Evolutionary conservation across 2,329 filamentous ascomycete species (phyloP).

Genomic region (Botrytis porri): DNA sequence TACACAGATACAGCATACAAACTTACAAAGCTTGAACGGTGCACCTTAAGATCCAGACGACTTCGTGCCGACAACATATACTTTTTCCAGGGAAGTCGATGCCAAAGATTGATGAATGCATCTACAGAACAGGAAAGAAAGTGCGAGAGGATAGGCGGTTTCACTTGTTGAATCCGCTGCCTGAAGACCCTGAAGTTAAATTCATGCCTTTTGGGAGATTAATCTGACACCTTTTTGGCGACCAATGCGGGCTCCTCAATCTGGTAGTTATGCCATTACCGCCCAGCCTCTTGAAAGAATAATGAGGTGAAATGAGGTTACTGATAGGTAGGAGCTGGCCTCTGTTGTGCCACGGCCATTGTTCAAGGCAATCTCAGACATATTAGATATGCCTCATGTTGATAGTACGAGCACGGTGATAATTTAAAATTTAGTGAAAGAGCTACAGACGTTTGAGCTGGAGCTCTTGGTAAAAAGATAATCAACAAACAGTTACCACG

Average conservation of each 20-base stretch:
- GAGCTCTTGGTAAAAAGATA: neutral
- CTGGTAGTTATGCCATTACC: neutral
- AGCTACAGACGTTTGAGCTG: neutral
- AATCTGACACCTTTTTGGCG: neutral
- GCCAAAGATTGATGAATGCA: neutral
- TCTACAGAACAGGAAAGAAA: neutral
- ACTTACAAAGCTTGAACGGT: neutral
- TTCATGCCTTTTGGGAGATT: neutral
- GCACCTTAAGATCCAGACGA: neutral
- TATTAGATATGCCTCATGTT: neutral
- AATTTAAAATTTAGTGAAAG: neutral
- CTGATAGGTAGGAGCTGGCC: neutral
- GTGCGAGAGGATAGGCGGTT: neutral
- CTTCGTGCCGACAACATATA: neutral
- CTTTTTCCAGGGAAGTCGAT: neutral
- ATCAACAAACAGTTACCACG: neutral
- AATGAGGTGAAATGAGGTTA: neutral
- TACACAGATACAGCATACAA: neutral
- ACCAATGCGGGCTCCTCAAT: neutral
- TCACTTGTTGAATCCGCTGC: neutral
- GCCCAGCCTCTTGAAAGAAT: neutral
- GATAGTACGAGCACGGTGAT: neutral
- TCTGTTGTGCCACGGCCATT: neutral
- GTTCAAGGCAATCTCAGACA: neutral
- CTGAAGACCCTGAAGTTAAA: neutral